A percentile compares a stretch with the other conserved stretches of the same genome.
phyloP scores from a whole-genome alignment of 2,329 filamentous ascomycete genomes.

The Pseudogymnoascus verrucosus region DNA sequence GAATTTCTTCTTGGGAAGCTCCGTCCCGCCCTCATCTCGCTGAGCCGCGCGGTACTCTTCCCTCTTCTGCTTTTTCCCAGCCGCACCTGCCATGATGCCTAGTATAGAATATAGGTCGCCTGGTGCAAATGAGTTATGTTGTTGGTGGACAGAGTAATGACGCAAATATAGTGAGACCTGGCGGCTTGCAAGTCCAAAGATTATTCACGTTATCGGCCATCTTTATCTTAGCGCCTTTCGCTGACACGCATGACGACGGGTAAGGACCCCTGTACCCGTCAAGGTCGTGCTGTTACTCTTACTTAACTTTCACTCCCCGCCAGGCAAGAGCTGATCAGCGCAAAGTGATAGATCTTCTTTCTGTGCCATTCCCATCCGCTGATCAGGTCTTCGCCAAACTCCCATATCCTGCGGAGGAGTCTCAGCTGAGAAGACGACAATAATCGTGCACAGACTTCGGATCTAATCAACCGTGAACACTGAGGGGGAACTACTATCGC shows the following conservation, averaged over 20 bases:
- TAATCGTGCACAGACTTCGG: neutral
- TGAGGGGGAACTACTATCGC: neutral
- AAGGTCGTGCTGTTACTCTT: constrained; percentile 5
- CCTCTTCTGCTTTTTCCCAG: constrained; percentile 57
- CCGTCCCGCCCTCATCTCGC: constrained; percentile 36
- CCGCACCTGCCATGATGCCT: constrained; percentile 33
- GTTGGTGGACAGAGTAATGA: neutral
- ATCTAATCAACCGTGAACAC: neutral
- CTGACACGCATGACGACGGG: constrained; percentile 5
- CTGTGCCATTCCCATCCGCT: neutral
- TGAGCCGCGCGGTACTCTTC: constrained; percentile 54
- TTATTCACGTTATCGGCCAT: constrained; percentile 6
- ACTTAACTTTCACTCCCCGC: neutral
- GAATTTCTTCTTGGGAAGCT: constrained; percentile 85
- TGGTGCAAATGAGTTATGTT: neutral
- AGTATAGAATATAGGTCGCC: neutral
- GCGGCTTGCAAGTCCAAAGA: constrained; percentile 2
- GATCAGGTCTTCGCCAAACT: neutral
- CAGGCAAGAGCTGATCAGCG: constrained; percentile 4
- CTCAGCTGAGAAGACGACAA: neutral
- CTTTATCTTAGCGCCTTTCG: constrained; percentile 6
- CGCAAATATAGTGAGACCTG: constrained; percentile 5
- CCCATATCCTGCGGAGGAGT: neutral
- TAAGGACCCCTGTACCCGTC: constrained; percentile 8
- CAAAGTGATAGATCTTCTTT: neutral